Percentiles rank a stretch among this genome's conserved stretches.
These are phyloP conservation scores for Exobasidium rhododendri DNA, from an alignment of 1,284 basidiomycete species.

Conservation along the genomic window DNA sequence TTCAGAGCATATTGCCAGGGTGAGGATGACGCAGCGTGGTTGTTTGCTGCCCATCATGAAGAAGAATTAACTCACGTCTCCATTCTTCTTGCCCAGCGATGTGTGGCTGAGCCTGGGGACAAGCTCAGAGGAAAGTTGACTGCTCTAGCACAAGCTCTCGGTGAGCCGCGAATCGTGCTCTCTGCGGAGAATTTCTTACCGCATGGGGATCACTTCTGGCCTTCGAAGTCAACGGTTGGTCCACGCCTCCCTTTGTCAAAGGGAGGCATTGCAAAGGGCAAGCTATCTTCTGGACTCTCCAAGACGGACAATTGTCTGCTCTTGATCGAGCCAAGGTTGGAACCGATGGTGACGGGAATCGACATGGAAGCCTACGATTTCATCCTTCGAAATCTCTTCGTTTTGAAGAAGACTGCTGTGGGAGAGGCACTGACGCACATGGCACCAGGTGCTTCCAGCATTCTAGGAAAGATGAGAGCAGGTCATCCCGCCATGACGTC, in stretches of 20 bases:
- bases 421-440: slow-evolving; percentile 32
- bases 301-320: slow-evolving; percentile 22
- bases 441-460: slow-evolving; percentile 44
- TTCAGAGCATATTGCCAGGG: slow-evolving; percentile 38
- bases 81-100: slow-evolving; percentile 16
- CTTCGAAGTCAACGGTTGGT: slow-evolving; percentile 32
- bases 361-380: slow-evolving; percentile 48
- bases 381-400: slow-evolving; percentile 47
- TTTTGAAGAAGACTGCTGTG: slow-evolving; percentile 32
- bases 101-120: slow-evolving; percentile 30
- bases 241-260: slow-evolving; percentile 30
- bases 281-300: neutral
- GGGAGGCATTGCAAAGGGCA: neutral
- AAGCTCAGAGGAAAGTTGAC: slow-evolving; percentile 36
- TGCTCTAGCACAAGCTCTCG: slow-evolving; percentile 32
- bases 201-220: slow-evolving; percentile 37
- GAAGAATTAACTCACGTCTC: slow-evolving; percentile 3
- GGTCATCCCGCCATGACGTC: slow-evolving; percentile 23
- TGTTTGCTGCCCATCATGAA: neutral
- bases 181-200: slow-evolving; percentile 29
- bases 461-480: slow-evolving; percentile 36
- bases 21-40: slow-evolving; percentile 12
- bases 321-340: slow-evolving; percentile 36
- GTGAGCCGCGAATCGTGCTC: slow-evolving; percentile 23
- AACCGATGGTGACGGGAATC: slow-evolving; percentile 24